A percentile compares a stretch with the other conserved stretches of the same genome.
These are phyloP conservation scores for Penicillium sp. DNA, from an alignment of 2,329 filamentous ascomycete species.

Conservation along the genomic window DNA sequence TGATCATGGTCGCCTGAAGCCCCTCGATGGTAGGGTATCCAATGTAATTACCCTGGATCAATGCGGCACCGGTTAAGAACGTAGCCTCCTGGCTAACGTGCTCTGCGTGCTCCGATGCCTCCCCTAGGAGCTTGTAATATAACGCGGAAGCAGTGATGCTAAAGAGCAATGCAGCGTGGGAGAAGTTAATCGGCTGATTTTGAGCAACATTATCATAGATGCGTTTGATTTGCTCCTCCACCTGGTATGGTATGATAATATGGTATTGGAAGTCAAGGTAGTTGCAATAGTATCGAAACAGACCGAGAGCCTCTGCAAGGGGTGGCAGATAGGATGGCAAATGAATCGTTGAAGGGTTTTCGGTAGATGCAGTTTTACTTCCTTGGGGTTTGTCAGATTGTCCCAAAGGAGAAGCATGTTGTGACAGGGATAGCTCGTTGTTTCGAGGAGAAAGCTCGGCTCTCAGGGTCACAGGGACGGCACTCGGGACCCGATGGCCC, in stretches of 20 bases:
- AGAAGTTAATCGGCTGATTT: constrained; percentile 21
- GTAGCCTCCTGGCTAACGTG: constrained; percentile 28
- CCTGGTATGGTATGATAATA: constrained; percentile 31
- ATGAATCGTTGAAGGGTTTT: constrained; percentile 25
- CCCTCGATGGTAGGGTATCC: constrained; percentile 35
- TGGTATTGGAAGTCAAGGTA: constrained; percentile 42
- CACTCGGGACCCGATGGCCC: constrained; percentile 29
- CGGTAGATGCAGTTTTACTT: constrained; percentile 11
- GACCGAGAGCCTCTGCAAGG: constrained; percentile 28
- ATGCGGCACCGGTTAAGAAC: constrained; percentile 33
- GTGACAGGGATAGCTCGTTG: not conserved
- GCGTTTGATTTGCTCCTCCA: constrained; percentile 27
- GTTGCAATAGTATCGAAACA: constrained; percentile 37
- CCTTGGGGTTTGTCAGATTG: constrained; percentile 1
- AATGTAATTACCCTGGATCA: constrained; percentile 34
- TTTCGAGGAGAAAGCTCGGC: constrained; percentile 16
- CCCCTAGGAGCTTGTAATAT: constrained; percentile 26
- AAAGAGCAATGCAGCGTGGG: constrained; percentile 37
- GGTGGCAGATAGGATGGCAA: constrained; percentile 29
- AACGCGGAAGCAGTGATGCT: constrained; percentile 35
- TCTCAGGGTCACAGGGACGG: constrained; percentile 20
- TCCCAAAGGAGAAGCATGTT: not conserved
- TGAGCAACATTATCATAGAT: constrained; percentile 32
- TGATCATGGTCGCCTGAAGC: constrained; percentile 35
- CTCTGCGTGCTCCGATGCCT: constrained; percentile 23